These are phyloP conservation scores for Paecilomyces variotii DNA, from an alignment of 2,329 filamentous ascomycete species.

Conservation along the genomic window DNA sequence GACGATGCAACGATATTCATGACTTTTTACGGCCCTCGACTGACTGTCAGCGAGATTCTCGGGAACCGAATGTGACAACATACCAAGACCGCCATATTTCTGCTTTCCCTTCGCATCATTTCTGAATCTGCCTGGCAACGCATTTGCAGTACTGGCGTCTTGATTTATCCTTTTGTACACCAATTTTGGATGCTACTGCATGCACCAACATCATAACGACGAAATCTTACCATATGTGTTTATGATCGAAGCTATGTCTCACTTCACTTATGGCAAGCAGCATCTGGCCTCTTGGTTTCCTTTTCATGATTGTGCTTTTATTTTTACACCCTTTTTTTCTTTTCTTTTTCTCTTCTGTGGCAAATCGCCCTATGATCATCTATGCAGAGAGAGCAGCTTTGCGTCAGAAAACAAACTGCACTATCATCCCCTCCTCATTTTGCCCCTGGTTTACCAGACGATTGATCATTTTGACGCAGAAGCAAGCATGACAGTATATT, in stretches of 20 bases:
- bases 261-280: conserved; percentile 1
- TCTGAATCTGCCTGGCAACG: conserved; percentile 4
- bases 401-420: not conserved
- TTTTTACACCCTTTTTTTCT: conserved; percentile 1
- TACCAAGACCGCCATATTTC: not conserved
- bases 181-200: conserved; percentile 14
- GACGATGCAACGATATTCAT: conserved; percentile 31
- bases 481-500: not conserved
- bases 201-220: conserved; percentile 1
- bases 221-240: conserved; percentile 1
- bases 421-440: not conserved
- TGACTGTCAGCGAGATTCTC: conserved; percentile 4
- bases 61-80: conserved; percentile 5
- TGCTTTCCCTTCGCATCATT: conserved; percentile 1
- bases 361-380: not conserved
- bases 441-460: not conserved
- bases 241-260: conserved; percentile 6
- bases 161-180: conserved; percentile 14
- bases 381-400: not conserved
- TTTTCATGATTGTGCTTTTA: conserved; percentile 8
- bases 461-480: not conserved
- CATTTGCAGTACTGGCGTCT: conserved; percentile 9
- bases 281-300: conserved; percentile 1
- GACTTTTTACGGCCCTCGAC: conserved; percentile 11
- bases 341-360: not conserved